Percentiles rank a stretch among this genome's conserved stretches.
Evolutionary conservation across 176 grass and related monocot species (phyloP).

Genomic region (Ampelocalamus luodianensis): DNA sequence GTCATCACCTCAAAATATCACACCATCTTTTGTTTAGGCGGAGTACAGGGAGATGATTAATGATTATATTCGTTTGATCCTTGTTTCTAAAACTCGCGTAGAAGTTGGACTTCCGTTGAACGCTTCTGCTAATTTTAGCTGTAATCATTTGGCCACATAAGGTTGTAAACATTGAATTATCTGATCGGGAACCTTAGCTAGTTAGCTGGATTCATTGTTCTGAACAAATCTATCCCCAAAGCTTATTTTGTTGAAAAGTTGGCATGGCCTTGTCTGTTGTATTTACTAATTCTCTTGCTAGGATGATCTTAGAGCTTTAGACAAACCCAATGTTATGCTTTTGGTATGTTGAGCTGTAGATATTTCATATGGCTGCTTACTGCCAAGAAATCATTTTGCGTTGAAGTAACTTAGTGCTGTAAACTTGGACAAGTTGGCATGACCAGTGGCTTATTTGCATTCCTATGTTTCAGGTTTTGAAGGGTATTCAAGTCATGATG

Average conservation of each 20-base stretch:
- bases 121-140: slow-evolving; percentile 2
- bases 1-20: slow-evolving; percentile 11
- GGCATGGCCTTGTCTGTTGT: not conserved
- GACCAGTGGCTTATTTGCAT: not conserved
- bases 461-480: slow-evolving; percentile 64
- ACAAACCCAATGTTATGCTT: slow-evolving; percentile 17
- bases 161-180: slow-evolving; percentile 16
- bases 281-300: not conserved
- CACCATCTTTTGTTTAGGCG: not conserved
- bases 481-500: slow-evolving; percentile 73
- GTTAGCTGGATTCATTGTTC: slow-evolving; percentile 20
- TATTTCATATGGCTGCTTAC: not conserved
- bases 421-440: not conserved
- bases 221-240: slow-evolving; percentile 5
- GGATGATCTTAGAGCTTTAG: not conserved
- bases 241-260: slow-evolving; percentile 26
- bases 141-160: not conserved
- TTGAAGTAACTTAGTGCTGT: not conserved
- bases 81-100: slow-evolving; percentile 10
- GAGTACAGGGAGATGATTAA: not conserved
- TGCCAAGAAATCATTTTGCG: not conserved
- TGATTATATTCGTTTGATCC: not conserved
- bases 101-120: not conserved
- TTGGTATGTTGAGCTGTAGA: not conserved
- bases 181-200: not conserved